A percentile compares a stretch with the other conserved stretches of the same genome.
phyloP scores from a whole-genome alignment of 805 yeast genomes.

The Candida nonsorbophila region DNA sequence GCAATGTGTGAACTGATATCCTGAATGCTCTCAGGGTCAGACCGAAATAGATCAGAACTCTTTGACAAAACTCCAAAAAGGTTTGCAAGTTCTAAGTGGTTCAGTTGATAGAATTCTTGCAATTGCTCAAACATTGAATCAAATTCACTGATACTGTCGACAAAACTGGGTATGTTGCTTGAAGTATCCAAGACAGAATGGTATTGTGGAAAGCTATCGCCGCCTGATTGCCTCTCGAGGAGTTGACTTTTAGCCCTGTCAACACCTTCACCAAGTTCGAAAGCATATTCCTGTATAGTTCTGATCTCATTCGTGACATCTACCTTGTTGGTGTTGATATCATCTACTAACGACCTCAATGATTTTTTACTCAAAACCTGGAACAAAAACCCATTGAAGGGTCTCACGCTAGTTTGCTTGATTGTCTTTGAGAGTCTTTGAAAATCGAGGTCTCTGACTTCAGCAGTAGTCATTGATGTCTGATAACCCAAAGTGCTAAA shows the following conservation, averaged over 20 bases:
- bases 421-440: not conserved
- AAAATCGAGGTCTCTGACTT: no score
- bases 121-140: slow-evolving; percentile 37
- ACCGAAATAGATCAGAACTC: slow-evolving; percentile 2
- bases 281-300: slow-evolving; percentile 26
- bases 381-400: slow-evolving; percentile 3
- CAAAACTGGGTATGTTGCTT: slow-evolving; percentile 14
- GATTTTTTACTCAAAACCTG: slow-evolving; percentile 2
- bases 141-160: slow-evolving; percentile 24
- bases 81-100: slow-evolving; percentile 9
- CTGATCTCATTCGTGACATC: slow-evolving; percentile 3
- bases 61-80: slow-evolving; percentile 1
- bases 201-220: slow-evolving; percentile 1
- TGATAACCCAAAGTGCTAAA: slow-evolving; percentile 5
- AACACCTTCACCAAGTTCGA: slow-evolving; percentile 18
- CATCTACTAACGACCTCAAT: slow-evolving; percentile 5
- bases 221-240: not conserved
- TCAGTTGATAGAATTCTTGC: slow-evolving; percentile 16
- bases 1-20: slow-evolving; percentile 2
- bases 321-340: slow-evolving; percentile 1
- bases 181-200: slow-evolving; percentile 17
- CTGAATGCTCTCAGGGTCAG: not conserved
- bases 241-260: slow-evolving; percentile 2
- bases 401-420: slow-evolving; percentile 1
- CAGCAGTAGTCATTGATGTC: not conserved